Conservation (phyloP, 2,329 filamentous ascomycete genomes). For the Colletotrichum higginsianum region DNA sequence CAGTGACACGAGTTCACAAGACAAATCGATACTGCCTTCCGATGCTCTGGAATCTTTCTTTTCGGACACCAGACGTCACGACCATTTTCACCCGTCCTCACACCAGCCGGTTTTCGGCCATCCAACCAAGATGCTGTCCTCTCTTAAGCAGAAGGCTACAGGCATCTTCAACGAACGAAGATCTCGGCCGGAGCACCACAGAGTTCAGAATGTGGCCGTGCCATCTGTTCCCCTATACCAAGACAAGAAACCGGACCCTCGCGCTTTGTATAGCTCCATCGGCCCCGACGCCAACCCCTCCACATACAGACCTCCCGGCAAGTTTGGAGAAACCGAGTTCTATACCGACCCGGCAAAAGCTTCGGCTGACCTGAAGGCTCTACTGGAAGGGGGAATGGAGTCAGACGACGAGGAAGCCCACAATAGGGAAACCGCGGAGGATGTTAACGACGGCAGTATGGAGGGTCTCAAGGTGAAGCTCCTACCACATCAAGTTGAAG, state of each 20-base stretch:
- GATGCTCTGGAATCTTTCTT: conserved; percentile 42
- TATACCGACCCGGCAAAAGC: conserved; percentile 82
- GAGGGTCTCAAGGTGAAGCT: conserved; percentile 90
- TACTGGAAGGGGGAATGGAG: conserved; percentile 87
- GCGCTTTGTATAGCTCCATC: conserved; percentile 65
- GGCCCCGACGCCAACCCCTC: conserved; percentile 48
- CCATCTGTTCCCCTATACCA: conserved; percentile 63
- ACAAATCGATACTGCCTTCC: conserved; percentile 40
- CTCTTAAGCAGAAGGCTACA: conserved; percentile 69
- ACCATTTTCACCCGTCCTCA: conserved; percentile 41
- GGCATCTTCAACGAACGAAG: conserved; percentile 68
- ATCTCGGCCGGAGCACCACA: conserved; percentile 71
- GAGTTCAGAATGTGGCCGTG: conserved; percentile 63
- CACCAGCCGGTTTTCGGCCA: conserved; percentile 54
- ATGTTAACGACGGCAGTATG: conserved; percentile 67
- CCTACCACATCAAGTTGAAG: conserved; percentile 93
- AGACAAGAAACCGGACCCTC: conserved; percentile 62
- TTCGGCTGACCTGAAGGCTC: conserved; percentile 82
- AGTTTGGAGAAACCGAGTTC: conserved; percentile 62
- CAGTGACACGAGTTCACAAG: conserved; percentile 24
- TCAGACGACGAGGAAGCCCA: conserved; percentile 75
- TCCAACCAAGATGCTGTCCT: conserved; percentile 61
- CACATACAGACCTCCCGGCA: conserved; percentile 50
- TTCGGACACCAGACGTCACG: conserved; percentile 34
- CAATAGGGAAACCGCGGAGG: conserved; percentile 46